Percentiles rank a stretch among this genome's conserved stretches.
Conservation (phyloP, 176 grass and related monocot genomes). For the Bolboschoenus planiculmis region DNA sequence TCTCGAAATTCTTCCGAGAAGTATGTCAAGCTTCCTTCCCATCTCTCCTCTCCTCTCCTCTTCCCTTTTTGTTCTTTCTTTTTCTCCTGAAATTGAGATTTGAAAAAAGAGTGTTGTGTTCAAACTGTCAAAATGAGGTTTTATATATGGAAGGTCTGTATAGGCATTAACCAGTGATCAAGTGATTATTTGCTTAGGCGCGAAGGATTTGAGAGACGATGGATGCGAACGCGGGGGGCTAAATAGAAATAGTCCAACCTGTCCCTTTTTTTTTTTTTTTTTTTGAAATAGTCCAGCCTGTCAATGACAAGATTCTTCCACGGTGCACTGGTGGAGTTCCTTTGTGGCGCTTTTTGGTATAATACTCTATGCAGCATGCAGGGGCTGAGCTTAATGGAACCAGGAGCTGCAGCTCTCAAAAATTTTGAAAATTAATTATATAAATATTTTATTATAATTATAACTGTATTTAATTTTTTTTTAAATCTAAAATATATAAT, state of each 20-base stretch:
- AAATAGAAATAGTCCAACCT: too few relatives aligned
- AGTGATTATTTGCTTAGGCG: not conserved
- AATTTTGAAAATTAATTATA: too few relatives aligned
- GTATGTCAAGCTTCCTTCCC: slow-evolving; percentile 69
- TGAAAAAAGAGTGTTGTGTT: slow-evolving; percentile 14
- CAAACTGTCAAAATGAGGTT: not conserved
- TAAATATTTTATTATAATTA: too few relatives aligned
- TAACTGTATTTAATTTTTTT: too few relatives aligned
- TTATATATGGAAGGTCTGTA: not conserved
- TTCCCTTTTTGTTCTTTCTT: not conserved
- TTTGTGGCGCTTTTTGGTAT: not conserved
- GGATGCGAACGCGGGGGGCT: not conserved
- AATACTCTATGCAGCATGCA: not conserved
- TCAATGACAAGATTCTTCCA: not conserved
- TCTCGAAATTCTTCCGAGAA: slow-evolving; percentile 61
- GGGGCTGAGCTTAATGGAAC: too few relatives aligned
- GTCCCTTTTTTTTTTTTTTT: too few relatives aligned
- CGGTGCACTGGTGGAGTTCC: not conserved
- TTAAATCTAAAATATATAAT: too few relatives aligned
- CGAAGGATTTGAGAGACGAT: not conserved
- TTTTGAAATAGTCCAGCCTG: not conserved
- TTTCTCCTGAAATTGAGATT: not conserved
- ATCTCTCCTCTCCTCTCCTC: too few relatives aligned
- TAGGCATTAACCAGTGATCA: not conserved
- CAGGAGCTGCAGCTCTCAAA: too few relatives aligned